Conservation (phyloP, 306 rosid species). For the Senna tora region DNA sequence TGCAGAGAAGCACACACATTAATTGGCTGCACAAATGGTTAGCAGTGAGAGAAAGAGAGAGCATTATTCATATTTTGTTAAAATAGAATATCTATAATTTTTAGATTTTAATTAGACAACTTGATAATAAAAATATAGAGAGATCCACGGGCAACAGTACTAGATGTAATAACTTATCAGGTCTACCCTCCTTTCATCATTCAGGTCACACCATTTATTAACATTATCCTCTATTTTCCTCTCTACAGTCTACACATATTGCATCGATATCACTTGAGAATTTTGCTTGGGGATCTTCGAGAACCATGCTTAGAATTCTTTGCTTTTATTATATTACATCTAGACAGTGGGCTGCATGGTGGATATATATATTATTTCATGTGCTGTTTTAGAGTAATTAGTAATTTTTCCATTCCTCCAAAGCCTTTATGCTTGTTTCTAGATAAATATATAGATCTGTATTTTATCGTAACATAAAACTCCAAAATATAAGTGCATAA, state of each 20-base stretch:
- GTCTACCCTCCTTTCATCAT: constrained; percentile 22
- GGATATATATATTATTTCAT: background rate
- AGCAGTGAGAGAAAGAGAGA: constrained; percentile 38
- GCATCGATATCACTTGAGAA: background rate
- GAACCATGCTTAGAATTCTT: constrained; percentile 21
- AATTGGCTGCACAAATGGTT: constrained; percentile 36
- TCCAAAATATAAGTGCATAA: background rate
- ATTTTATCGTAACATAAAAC: background rate
- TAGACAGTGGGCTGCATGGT: background rate
- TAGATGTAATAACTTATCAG: constrained; percentile 18
- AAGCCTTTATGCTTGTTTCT: background rate
- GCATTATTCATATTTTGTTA: constrained; percentile 44
- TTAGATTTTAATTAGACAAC: too few species aligned
- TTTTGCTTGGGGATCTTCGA: constrained; percentile 16
- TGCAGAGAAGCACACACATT: constrained; percentile 50
- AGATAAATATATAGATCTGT: background rate
- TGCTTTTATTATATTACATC: background rate
- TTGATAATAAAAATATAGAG: too few species aligned
- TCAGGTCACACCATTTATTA: constrained; percentile 31
- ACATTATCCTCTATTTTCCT: constrained; percentile 50
- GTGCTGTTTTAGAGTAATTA: too few species aligned
- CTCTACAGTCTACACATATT: constrained; percentile 12
- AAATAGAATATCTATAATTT: too few species aligned
- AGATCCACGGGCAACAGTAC: constrained; percentile 40
- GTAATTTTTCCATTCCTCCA: background rate